Percentiles rank a stretch among this genome's conserved stretches.
These are phyloP conservation scores for Xylaria bambusicola DNA, from an alignment of 495 filamentous ascomycete genomes.

Conservation along the genomic window DNA sequence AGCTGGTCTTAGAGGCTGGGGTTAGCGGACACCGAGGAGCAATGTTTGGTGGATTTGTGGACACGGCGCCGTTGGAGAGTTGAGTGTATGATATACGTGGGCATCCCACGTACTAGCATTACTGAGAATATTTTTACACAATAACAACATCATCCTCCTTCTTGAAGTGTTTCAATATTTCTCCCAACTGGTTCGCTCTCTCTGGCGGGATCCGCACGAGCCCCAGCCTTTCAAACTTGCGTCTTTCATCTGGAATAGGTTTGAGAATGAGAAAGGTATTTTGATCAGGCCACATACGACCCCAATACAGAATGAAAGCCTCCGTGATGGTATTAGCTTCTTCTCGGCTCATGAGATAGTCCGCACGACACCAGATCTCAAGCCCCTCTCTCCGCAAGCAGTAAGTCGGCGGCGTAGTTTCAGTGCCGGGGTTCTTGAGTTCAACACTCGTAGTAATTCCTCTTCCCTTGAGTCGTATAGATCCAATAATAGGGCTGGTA, in stretches of 20 bases:
- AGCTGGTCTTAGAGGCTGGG: conserved; percentile 34
- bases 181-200: neutral
- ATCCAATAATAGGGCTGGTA: neutral
- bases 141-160: neutral
- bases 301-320: neutral
- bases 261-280: neutral
- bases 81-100: neutral
- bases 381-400: neutral
- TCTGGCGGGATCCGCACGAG: neutral
- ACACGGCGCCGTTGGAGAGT: conserved; percentile 12
- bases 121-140: neutral
- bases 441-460: neutral
- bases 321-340: neutral
- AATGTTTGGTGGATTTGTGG: conserved; percentile 10
- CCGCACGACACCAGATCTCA: neutral
- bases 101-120: too few relatives aligned
- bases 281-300: neutral
- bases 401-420: neutral
- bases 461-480: neutral
- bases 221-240: neutral
- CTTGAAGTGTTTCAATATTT: neutral
- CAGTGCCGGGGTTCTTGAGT: neutral
- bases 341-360: neutral
- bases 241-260: neutral
- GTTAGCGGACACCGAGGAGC: conserved; percentile 34